Percentiles rank a stretch among this genome's conserved stretches.
phyloP scores from a whole-genome alignment of 2,329 filamentous ascomycete species.

The Phialocephala subalpina region DNA sequence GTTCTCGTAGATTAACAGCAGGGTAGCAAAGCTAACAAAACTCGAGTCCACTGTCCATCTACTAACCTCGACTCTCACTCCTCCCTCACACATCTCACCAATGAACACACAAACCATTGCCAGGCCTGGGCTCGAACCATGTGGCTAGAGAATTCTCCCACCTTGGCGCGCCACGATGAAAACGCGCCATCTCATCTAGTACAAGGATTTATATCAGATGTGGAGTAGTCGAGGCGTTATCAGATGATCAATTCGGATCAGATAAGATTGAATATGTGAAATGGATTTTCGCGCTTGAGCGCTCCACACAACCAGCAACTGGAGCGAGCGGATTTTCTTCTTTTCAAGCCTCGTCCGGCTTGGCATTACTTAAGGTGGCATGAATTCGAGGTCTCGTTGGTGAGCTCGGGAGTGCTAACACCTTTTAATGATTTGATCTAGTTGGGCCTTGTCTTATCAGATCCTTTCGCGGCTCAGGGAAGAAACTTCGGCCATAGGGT shows the following conservation, averaged over 20 bases:
- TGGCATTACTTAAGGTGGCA: neutral
- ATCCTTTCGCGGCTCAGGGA: too few species aligned
- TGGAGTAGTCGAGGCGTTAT: neutral
- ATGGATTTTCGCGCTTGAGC: too few species aligned
- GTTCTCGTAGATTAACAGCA: too few species aligned
- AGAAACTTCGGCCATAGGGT: too few species aligned
- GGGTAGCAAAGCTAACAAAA: too few species aligned
- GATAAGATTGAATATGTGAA: neutral
- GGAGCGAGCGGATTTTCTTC: neutral
- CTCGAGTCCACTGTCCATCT: too few species aligned
- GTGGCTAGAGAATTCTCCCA: neutral
- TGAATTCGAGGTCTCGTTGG: neutral
- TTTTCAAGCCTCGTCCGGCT: neutral
- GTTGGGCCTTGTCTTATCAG: neutral
- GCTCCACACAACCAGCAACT: neutral
- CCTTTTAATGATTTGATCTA: too few species aligned
- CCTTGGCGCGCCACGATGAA: neutral
- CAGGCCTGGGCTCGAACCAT: neutral
- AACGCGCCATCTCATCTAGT: neutral
- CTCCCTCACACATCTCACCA: too few species aligned
- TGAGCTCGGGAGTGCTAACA: too few species aligned
- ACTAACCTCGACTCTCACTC: too few species aligned
- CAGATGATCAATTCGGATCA: slow-evolving; percentile 6
- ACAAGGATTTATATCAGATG: neutral
- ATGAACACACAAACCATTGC: too few species aligned